Conservation (phyloP, 2,329 filamentous ascomycete species). For the Gnomoniopsis smithogilvyi region DNA sequence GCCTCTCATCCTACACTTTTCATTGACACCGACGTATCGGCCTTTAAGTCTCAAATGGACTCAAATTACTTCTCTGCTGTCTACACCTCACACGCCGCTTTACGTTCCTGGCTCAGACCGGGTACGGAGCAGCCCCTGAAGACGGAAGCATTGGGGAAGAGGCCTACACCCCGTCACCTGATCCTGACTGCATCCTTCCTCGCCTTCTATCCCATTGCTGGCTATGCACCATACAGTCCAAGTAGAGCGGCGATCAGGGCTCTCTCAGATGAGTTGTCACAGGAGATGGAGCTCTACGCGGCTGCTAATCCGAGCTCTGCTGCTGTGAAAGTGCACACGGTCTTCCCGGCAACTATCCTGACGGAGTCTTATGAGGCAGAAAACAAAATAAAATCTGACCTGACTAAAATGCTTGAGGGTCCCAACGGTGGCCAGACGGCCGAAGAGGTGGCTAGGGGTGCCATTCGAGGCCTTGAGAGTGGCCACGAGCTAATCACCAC, state of each 20-base stretch:
- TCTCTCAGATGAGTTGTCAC: conserved; percentile 61
- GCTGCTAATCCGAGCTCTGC: conserved; percentile 19
- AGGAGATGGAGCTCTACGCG: conserved; percentile 46
- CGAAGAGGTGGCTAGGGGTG: conserved; percentile 55
- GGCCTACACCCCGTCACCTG: conserved; percentile 47
- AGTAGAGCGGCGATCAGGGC: conserved; percentile 65
- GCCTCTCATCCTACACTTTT: conserved; percentile 50
- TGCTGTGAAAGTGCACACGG: conserved; percentile 56
- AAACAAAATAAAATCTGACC: conserved; percentile 33
- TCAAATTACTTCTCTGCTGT: conserved; percentile 38
- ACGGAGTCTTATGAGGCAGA: conserved; percentile 48
- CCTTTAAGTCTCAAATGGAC: conserved; percentile 34
- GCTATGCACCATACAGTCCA: conserved; percentile 64
- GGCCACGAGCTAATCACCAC: conserved; percentile 64
- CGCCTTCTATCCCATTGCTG: conserved; percentile 60
- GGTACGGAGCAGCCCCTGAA: background rate
- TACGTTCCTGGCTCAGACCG: conserved; percentile 27
- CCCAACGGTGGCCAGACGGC: conserved; percentile 39
- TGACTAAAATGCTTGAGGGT: conserved; percentile 36
- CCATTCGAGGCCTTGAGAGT: conserved; percentile 57
- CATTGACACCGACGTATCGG: conserved; percentile 31
- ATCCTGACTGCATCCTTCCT: conserved; percentile 65
- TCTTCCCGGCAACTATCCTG: conserved; percentile 64
- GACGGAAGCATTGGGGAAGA: background rate
- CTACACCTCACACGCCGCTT: conserved; percentile 34